phyloP scores from a whole-genome alignment of 495 filamentous ascomycete genomes.

The Delitschia confertaspora region DNA sequence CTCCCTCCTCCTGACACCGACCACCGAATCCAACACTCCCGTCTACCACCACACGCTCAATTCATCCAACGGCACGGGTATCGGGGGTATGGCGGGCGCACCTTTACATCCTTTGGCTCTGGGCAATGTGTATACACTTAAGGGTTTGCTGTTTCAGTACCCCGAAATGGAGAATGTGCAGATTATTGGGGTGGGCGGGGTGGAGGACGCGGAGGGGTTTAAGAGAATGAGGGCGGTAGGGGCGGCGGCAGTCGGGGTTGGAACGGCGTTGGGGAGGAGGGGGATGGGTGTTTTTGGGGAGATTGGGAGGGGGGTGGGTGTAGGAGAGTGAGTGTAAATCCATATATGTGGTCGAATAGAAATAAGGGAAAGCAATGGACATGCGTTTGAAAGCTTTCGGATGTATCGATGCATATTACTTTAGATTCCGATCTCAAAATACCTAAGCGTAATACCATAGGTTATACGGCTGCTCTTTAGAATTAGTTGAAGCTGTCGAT shows the following conservation, averaged over 20 bases:
- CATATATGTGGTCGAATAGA: too few relatives aligned
- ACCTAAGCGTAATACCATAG: too few relatives aligned
- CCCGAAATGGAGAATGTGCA: conserved; percentile 39
- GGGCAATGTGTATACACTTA: conserved; percentile 57
- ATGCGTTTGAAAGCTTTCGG: too few relatives aligned
- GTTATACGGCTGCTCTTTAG: too few relatives aligned
- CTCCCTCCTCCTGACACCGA: conserved; percentile 44
- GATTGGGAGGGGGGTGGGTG: conserved; percentile 33
- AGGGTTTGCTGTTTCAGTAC: conserved; percentile 45
- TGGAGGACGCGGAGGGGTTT: conserved; percentile 49
- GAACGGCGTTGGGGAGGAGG: conserved; percentile 52
- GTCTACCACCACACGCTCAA: conserved; percentile 31
- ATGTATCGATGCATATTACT: too few relatives aligned
- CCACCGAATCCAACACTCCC: conserved; percentile 1
- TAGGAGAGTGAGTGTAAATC: too few relatives aligned
- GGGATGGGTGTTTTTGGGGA: conserved; percentile 52
- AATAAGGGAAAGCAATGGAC: too few relatives aligned
- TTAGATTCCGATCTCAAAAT: too few relatives aligned
- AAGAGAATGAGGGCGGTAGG: conserved; percentile 55
- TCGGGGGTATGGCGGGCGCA: conserved; percentile 59
- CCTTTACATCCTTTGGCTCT: conserved; percentile 63
- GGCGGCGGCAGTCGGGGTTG: conserved; percentile 53
- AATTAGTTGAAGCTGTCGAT: too few relatives aligned
- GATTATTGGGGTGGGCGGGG: conserved; percentile 61
- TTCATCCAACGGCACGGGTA: conserved; percentile 42